Base-by-base conservation (phyloP, 768 basidiomycete species). In the Termitomyces sp. region DNA sequence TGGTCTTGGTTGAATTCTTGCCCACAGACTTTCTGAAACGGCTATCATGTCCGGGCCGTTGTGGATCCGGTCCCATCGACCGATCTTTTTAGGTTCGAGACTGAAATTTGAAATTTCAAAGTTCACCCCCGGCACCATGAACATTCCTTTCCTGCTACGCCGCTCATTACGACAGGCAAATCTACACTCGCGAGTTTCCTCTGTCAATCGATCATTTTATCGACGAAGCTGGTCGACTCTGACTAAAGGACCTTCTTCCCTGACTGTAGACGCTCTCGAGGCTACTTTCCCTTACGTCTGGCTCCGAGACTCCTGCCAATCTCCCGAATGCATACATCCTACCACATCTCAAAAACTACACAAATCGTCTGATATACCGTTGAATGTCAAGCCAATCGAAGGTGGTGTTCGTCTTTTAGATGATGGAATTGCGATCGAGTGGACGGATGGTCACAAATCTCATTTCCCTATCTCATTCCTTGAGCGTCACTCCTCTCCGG, bases 271-370 rank as follows among this genome's bases (percentile, higher is more conserved):
- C 55, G 65, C 73, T 0, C 67, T 85, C 11, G 71, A 73, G 19
- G 62, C 76, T 27, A 66, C 70, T 10, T 84, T 91, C 61, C 80
- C 89, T 0, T 85, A 81, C 64, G 70, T 83, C 54, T 94, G 91
- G 86, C 80, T 98, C 10, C 84, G 94, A 23, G 94, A 98, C 64
- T 81, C 89, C 0, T 97, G 94, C 62, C 83, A 81, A 56, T 92
- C 61, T 12, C 71, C 82, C 0, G 63, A 72, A 2, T 94, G 89
- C 60, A 69, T 95, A 9, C 90, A 97, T 62, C 86, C 90, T 0
- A 80, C 84, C 3, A 93, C 88, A 0, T 73, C 70, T 3, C 95
- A 98, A 69, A 91, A 91, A 64, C 74, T 93, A 0, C 84, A 85
- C 64, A 73, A 80, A 49, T 82, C 88, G 2, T 84, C 86, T 0